Conservation (phyloP, 352 stramenopile species). For the Phytophthora uliginosa region DNA sequence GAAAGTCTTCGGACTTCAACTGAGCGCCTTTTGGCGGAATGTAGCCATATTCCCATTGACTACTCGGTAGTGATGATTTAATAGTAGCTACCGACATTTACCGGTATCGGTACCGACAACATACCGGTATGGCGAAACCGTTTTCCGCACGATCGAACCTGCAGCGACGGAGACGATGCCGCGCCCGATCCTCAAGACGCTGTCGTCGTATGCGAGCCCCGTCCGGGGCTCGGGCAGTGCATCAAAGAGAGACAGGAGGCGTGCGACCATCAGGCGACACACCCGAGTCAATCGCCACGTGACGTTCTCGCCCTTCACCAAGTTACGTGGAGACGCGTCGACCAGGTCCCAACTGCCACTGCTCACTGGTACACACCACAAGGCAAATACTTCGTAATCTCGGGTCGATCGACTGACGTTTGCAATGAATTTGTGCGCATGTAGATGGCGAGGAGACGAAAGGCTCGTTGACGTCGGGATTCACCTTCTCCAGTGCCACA, state of each 20-base stretch:
- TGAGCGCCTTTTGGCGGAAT: slow-evolving; percentile 6
- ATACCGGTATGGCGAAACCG: not conserved
- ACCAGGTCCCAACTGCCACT: slow-evolving; percentile 10
- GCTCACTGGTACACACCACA: slow-evolving; percentile 26
- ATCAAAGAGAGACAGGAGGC: slow-evolving; percentile 27
- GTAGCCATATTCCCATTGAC: slow-evolving; percentile 10
- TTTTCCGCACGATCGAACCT: not conserved
- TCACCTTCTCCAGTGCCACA: slow-evolving; percentile 49
- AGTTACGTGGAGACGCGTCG: slow-evolving; percentile 39
- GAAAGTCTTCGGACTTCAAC: not conserved
- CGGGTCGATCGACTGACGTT: not conserved
- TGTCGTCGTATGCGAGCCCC: slow-evolving; percentile 43
- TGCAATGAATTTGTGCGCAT: slow-evolving; percentile 1
- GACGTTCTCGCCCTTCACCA: slow-evolving; percentile 84
- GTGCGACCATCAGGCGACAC: slow-evolving; percentile 38
- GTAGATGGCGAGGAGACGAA: slow-evolving; percentile 30
- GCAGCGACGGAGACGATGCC: slow-evolving; percentile 30
- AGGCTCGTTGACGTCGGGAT: slow-evolving; percentile 39
- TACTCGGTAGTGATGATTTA: not conserved
- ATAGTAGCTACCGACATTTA: not conserved
- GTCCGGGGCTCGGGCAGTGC: slow-evolving; percentile 15
- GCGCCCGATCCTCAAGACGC: slow-evolving; percentile 77
- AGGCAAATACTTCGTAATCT: not conserved
- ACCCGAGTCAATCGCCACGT: slow-evolving; percentile 51
- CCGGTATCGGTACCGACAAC: no score